Evolutionary conservation across 1,284 basidiomycete genomes (phyloP).

Genomic region (Xerocomus amazonicus): DNA sequence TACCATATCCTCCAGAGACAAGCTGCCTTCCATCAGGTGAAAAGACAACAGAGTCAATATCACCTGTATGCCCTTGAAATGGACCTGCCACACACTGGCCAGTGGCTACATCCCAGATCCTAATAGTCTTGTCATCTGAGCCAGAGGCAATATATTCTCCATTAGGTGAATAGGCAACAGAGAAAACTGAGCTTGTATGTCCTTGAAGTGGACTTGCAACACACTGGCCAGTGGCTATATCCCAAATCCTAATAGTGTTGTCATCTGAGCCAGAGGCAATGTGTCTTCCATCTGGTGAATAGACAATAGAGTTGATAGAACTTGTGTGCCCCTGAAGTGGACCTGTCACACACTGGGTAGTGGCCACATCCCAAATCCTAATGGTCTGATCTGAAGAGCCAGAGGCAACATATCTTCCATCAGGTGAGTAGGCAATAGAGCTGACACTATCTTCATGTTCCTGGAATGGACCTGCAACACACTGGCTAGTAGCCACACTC

Average conservation of each 20-base stretch:
- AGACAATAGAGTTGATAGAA: not conserved
- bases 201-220: not conserved
- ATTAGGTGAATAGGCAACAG: not conserved
- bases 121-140: not conserved
- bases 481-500: no score
- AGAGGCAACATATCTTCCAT: not conserved
- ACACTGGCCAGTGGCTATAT: not conserved
- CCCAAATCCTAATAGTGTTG: not conserved
- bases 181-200: not conserved
- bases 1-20: no score
- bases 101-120: not conserved
- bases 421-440: not conserved
- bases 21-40: not conserved
- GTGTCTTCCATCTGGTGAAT: not conserved
- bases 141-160: not conserved
- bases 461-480: no score
- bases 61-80: not conserved
- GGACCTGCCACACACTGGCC: no score
- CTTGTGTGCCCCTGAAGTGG: not conserved
- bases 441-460: no score
- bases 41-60: not conserved
- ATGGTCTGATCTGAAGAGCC: not conserved
- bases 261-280: not conserved
- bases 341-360: not conserved
- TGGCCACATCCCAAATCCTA: not conserved